Conservation (phyloP, 2,329 filamentous ascomycete genomes). For the Aspergillus fijiensis region DNA sequence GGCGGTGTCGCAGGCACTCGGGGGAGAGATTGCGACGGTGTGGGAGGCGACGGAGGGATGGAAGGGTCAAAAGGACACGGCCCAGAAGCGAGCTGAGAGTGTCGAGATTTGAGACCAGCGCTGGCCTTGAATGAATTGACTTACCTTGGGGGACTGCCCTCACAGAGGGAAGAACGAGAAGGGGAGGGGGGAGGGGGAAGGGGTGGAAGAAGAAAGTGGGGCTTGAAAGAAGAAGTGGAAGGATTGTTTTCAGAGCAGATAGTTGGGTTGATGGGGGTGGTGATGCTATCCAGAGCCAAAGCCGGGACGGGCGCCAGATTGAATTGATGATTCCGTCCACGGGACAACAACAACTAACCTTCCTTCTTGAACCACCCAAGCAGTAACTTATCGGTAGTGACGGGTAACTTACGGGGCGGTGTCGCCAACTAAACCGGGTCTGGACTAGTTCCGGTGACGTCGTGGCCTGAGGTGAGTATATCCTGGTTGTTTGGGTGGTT, state of each 20-base stretch:
- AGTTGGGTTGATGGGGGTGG: constrained; percentile 14
- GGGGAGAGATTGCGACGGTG: constrained; percentile 20
- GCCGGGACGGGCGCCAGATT: constrained; percentile 7
- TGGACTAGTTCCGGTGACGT: not conserved
- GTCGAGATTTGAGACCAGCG: constrained; percentile 3
- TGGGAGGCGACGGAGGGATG: constrained; percentile 6
- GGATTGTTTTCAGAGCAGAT: constrained; percentile 7
- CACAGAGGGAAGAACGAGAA: constrained; percentile 22
- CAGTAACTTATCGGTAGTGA: constrained; percentile 1
- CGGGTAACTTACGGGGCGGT: constrained; percentile 14
- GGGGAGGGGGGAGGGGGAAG: not conserved
- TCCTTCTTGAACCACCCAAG: no score
- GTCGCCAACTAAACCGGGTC: constrained; percentile 1
- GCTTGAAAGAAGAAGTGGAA: not conserved
- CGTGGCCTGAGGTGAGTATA: constrained; percentile 3
- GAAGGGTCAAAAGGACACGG: constrained; percentile 7
- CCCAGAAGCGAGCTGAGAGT: constrained; percentile 5
- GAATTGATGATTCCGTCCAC: constrained; percentile 3
- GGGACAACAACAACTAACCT: constrained; percentile 14
- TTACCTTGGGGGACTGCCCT: constrained; percentile 23
- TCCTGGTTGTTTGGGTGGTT: not conserved
- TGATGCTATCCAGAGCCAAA: constrained; percentile 13
- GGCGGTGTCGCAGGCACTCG: constrained; percentile 37
- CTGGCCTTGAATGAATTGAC: constrained; percentile 14
- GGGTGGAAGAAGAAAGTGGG: constrained; percentile 9